phyloP scores from a whole-genome alignment of 495 filamentous ascomycete species.

The Rhypophila decipiens region DNA sequence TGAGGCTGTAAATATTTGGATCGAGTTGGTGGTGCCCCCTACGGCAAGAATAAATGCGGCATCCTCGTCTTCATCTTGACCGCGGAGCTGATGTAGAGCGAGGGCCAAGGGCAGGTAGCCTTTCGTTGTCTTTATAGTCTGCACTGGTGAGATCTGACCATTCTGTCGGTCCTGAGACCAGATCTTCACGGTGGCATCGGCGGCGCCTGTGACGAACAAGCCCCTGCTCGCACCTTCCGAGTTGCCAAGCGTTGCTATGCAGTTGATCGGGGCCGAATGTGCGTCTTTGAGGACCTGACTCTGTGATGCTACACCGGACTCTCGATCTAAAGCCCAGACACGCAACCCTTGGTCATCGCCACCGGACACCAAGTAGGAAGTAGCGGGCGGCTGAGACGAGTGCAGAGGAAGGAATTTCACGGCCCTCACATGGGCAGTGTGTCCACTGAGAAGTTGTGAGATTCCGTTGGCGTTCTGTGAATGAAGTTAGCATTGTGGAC shows the following conservation, averaged over 20 bases:
- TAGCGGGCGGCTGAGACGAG: too few relatives aligned
- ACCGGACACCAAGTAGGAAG: conserved; percentile 63
- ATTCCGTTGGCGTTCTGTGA: conserved; percentile 55
- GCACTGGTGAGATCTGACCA: conserved; percentile 47
- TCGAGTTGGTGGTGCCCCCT: conserved; percentile 68
- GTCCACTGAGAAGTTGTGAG: conserved; percentile 65
- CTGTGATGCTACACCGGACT: conserved; percentile 26
- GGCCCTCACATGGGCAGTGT: conserved; percentile 74
- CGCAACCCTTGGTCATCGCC: conserved; percentile 74
- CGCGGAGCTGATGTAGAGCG: conserved; percentile 54
- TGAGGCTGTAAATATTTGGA: conserved; percentile 78
- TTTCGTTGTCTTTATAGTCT: conserved; percentile 67
- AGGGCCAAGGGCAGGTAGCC: conserved; percentile 75
- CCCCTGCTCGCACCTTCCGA: conserved; percentile 30
- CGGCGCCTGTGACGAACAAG: conserved; percentile 64
- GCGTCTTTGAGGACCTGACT: conserved; percentile 43
- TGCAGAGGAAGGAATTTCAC: conserved; percentile 72
- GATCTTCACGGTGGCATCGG: conserved; percentile 76
- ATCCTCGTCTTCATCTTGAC: conserved; percentile 20
- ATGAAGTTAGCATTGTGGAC: background rate
- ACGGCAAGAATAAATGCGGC: conserved; percentile 63
- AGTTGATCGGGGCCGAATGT: conserved; percentile 73
- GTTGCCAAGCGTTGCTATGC: conserved; percentile 54
- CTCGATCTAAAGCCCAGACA: conserved; percentile 54
- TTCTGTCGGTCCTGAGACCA: conserved; percentile 52